phyloP scores from a whole-genome alignment of 2,329 filamentous ascomycete species.

The Pseudogymnoascus sp. region DNA sequence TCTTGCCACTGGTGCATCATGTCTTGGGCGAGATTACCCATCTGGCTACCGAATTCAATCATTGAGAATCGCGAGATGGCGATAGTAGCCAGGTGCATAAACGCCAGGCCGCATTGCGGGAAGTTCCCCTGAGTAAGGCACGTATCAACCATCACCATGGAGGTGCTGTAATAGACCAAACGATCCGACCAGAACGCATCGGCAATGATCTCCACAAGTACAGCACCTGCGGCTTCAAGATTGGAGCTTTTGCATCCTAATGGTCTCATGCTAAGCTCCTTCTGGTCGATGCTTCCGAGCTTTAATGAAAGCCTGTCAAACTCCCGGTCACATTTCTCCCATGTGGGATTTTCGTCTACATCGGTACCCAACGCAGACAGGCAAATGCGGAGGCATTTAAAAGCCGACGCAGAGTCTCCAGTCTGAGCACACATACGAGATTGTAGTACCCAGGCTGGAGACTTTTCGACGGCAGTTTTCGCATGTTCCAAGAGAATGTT shows the following conservation, averaged over 20 bases:
- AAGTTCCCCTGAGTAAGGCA: conserved; percentile 58
- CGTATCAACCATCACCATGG: conserved; percentile 57
- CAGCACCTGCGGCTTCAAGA: conserved; percentile 57
- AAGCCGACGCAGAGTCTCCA: conserved; percentile 62
- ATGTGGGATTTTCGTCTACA: conserved; percentile 58
- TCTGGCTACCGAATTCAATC: conserved; percentile 57
- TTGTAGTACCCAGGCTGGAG: conserved; percentile 74
- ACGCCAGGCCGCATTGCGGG: conserved; percentile 60
- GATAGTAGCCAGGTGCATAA: conserved; percentile 60
- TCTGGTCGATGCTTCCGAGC: conserved; percentile 49
- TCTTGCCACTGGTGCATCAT: conserved; percentile 57
- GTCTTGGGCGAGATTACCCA: conserved; percentile 54
- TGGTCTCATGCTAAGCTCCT: conserved; percentile 37
- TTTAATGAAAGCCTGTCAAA: conserved; percentile 57
- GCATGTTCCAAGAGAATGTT: conserved; percentile 62
- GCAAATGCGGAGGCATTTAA: conserved; percentile 62
- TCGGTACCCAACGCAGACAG: conserved; percentile 60
- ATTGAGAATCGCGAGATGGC: conserved; percentile 63
- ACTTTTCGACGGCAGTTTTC: conserved; percentile 67
- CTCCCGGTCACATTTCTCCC: conserved; percentile 67
- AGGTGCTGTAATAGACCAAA: conserved; percentile 64
- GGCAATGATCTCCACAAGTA: conserved; percentile 61
- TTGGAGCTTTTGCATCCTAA: conserved; percentile 39
- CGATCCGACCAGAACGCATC: conserved; percentile 67
- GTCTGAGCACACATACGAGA: conserved; percentile 69